A percentile compares a stretch with the other conserved stretches of the same genome.
Evolutionary conservation across 345 rosid species (phyloP).

Genomic region (Rhizophora apiculata): DNA sequence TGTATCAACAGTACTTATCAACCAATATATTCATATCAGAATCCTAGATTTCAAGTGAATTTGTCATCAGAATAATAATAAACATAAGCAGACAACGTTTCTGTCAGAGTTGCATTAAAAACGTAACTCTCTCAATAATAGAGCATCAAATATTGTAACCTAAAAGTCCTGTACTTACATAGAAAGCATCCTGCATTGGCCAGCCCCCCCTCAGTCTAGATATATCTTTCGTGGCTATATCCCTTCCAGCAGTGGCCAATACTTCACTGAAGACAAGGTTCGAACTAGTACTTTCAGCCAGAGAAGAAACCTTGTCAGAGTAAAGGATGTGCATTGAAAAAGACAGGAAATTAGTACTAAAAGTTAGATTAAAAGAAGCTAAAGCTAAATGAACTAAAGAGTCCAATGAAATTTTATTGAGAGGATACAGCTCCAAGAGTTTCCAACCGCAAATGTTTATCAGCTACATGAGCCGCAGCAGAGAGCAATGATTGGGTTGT

Average conservation of each 20-base stretch:
- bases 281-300: conserved; percentile 77
- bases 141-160: neutral
- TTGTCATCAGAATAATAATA: neutral
- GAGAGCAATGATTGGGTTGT: conserved; percentile 86
- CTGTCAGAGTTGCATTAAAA: neutral
- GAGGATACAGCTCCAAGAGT: conserved; percentile 89
- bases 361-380: neutral
- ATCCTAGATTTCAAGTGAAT: neutral
- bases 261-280: conserved; percentile 78
- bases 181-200: conserved; percentile 96
- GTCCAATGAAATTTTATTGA: conserved; percentile 1
- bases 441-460: conserved; percentile 82
- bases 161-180: conserved; percentile 48
- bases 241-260: conserved; percentile 79
- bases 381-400: conserved; percentile 15
- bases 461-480: conserved; percentile 80
- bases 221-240: conserved; percentile 89
- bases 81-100: conserved; percentile 3
- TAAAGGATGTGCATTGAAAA: conserved; percentile 38
- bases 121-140: conserved; percentile 1
- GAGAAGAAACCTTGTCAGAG: conserved; percentile 57
- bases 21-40: neutral
- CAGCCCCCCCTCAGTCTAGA: conserved; percentile 97
- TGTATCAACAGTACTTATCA: too few species aligned
- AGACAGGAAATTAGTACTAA: neutral